Evolutionary conservation across 1,284 basidiomycete genomes (phyloP).

Genomic region (Malassezia obtusa): DNA sequence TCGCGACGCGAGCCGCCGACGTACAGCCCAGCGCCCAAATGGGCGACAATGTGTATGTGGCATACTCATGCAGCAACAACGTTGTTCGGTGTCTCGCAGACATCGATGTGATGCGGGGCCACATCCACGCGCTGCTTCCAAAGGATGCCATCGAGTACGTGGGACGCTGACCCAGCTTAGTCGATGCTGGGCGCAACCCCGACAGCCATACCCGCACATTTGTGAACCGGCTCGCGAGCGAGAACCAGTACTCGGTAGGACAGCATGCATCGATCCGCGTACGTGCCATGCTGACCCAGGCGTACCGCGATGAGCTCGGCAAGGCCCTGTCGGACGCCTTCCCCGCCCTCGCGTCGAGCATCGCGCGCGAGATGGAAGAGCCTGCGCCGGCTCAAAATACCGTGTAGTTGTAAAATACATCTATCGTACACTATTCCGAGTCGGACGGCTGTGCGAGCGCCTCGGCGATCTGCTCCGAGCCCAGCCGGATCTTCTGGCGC

Average conservation of each 20-base stretch:
- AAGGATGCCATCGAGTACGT: constrained; percentile 35
- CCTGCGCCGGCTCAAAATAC: background rate
- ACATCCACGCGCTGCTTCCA: constrained; percentile 27
- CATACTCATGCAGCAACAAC: constrained; percentile 22
- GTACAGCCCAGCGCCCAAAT: constrained; percentile 33
- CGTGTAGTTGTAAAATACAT: background rate
- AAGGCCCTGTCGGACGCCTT: constrained; percentile 10
- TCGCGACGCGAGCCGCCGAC: constrained; percentile 38
- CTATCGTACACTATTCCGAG: constrained; percentile 9
- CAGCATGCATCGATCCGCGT: constrained; percentile 25
- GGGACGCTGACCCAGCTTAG: constrained; percentile 18
- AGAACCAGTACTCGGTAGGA: constrained; percentile 45
- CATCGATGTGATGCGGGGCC: constrained; percentile 28
- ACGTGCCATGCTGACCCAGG: background rate
- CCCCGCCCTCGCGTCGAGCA: constrained; percentile 7
- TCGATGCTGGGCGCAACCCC: constrained; percentile 43
- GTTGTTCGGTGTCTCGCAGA: constrained; percentile 30
- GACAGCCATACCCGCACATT: constrained; percentile 42
- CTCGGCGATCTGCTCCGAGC: constrained; percentile 12
- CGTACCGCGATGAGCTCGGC: constrained; percentile 9
- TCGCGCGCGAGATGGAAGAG: background rate
- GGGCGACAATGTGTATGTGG: constrained; percentile 28
- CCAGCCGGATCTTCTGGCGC: constrained; percentile 14
- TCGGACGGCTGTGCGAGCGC: constrained; percentile 6
- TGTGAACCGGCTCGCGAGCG: constrained; percentile 34